Evolutionary conservation across 495 filamentous ascomycete genomes (phyloP).

Genomic region (Cetradonia linearis): DNA sequence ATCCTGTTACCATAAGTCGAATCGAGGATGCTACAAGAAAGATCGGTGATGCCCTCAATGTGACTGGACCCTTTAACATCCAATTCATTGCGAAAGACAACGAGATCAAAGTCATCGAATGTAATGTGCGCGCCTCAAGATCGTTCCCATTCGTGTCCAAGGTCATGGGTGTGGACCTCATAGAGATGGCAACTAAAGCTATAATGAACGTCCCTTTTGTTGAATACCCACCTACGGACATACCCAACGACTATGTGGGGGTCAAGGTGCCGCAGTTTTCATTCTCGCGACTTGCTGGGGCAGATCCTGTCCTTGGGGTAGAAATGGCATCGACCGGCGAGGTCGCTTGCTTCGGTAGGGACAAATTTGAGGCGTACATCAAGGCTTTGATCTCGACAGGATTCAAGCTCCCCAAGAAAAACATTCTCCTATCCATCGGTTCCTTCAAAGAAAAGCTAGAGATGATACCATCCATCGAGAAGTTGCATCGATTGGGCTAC

Average conservation of each 20-base stretch:
- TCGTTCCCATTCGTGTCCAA: constrained; percentile 99
- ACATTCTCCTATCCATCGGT: constrained; percentile 90
- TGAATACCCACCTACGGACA: constrained; percentile 65
- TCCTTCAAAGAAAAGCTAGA: constrained; percentile 97
- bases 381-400: constrained; percentile 93
- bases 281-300: constrained; percentile 91
- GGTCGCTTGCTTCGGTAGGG: constrained; percentile 88
- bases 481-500: constrained; percentile 79
- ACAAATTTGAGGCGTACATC: constrained; percentile 95
- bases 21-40: constrained; percentile 93
- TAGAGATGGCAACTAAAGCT: constrained; percentile 97
- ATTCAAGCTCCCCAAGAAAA: constrained; percentile 91
- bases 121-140: constrained; percentile 90
- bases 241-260: constrained; percentile 77
- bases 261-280: constrained; percentile 99
- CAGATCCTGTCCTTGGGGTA: constrained; percentile 91
- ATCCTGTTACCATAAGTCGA: constrained; percentile 73
- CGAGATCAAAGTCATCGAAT: constrained; percentile 99
- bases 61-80: constrained; percentile 96
- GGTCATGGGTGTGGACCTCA: constrained; percentile 95
- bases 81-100: constrained; percentile 99
- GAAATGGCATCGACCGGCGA: constrained; percentile 99
- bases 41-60: constrained; percentile 88
- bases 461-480: constrained; percentile 84
- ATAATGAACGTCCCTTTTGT: constrained; percentile 77